Percentiles rank a stretch among this genome's conserved stretches.
Conservation (phyloP, 2,329 filamentous ascomycete genomes). For the Aspergillus costaricaensis region DNA sequence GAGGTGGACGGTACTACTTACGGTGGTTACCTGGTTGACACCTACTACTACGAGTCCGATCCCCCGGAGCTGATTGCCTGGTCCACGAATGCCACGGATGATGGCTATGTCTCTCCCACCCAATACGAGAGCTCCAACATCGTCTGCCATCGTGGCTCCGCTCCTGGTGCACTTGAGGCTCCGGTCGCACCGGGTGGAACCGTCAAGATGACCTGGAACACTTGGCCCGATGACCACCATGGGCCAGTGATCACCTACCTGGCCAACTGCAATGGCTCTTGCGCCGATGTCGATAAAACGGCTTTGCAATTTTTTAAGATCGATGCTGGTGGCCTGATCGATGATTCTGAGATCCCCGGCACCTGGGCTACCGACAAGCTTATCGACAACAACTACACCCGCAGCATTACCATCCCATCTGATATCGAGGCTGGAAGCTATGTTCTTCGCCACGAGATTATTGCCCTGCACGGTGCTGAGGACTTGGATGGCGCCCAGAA, state of each 20-base stretch:
- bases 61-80: conserved; percentile 53
- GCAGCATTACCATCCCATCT: conserved; percentile 48
- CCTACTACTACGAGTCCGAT: conserved; percentile 32
- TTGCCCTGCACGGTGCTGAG: conserved; percentile 50
- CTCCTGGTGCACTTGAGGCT: conserved; percentile 50
- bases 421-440: conserved; percentile 51
- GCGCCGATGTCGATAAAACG: conserved; percentile 52
- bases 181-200: conserved; percentile 59
- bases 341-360: conserved; percentile 43
- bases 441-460: conserved; percentile 55
- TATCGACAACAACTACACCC: conserved; percentile 51
- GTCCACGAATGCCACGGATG: conserved; percentile 54
- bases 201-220: conserved; percentile 61
- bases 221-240: conserved; percentile 63
- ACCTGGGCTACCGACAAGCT: conserved; percentile 57
- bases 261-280: conserved; percentile 58
- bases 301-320: conserved; percentile 64
- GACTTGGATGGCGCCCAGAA: conserved; percentile 49
- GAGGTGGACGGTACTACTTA: conserved; percentile 40
- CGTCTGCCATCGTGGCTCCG: conserved; percentile 61
- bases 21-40: conserved; percentile 43
- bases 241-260: conserved; percentile 65
- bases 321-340: conserved; percentile 53
- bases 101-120: conserved; percentile 52
- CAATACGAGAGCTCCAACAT: conserved; percentile 51